Conservation (phyloP, 768 basidiomycete species). For the Collybiopsis luxurians region DNA sequence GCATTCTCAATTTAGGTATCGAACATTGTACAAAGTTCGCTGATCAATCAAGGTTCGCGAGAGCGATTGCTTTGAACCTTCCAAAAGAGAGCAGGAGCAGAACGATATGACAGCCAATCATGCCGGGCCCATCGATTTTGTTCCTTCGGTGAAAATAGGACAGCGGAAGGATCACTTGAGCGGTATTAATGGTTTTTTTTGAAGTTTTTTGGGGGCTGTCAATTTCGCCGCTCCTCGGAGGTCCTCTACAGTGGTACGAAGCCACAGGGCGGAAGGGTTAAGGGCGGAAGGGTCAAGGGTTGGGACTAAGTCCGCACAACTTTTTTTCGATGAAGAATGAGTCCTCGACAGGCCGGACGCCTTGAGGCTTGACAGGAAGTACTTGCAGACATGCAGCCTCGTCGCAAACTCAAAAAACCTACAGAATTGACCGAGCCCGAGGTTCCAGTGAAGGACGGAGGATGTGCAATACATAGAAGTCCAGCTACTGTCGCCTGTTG, state of each 20-base stretch:
- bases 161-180: neutral
- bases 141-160: neutral
- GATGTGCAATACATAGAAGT: too few relatives aligned
- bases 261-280: too few relatives aligned
- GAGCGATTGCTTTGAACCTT: constrained; percentile 3
- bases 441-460: too few relatives aligned
- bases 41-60: neutral
- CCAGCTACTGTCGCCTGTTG: too few relatives aligned
- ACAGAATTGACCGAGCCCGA: too few relatives aligned
- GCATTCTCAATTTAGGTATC: neutral
- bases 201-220: neutral
- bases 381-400: too few relatives aligned
- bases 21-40: neutral
- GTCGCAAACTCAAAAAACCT: too few relatives aligned
- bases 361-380: too few relatives aligned
- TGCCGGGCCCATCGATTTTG: neutral
- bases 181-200: neutral
- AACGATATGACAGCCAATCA: neutral
- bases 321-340: too few relatives aligned
- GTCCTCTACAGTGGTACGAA: neutral
- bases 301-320: too few relatives aligned
- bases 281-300: too few relatives aligned
- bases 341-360: too few relatives aligned
- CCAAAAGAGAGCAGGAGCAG: neutral
- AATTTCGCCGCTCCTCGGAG: neutral